These are phyloP conservation scores for Theobroma grandiflorum DNA, from an alignment of 441 rosid genomes.

Conservation along the genomic window DNA sequence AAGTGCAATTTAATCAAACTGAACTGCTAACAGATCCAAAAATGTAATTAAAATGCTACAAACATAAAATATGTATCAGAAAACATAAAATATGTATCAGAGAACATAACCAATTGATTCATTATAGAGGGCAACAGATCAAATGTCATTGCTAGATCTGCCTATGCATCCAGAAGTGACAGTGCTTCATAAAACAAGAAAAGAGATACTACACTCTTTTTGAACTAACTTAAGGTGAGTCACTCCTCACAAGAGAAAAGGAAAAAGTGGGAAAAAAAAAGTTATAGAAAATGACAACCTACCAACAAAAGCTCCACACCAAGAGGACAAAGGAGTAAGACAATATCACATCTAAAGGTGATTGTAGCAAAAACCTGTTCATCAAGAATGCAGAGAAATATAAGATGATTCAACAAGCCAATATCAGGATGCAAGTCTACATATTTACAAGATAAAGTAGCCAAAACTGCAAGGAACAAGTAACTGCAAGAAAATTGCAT, in stretches of 20 bases:
- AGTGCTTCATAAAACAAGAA: not conserved
- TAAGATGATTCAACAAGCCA: slow-evolving; percentile 31
- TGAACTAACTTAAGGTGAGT: not conserved
- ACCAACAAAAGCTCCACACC: slow-evolving; percentile 87
- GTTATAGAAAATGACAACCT: slow-evolving; percentile 39
- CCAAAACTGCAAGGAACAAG: not conserved
- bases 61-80: not conserved
- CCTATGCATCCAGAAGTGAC: not conserved
- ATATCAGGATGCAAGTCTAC: slow-evolving; percentile 23
- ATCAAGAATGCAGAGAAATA: slow-evolving; percentile 29
- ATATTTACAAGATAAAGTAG: slow-evolving; percentile 17
- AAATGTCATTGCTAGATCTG: slow-evolving; percentile 7
- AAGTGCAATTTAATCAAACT: slow-evolving; percentile 30
- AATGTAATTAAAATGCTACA: not conserved
- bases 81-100: not conserved
- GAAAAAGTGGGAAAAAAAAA: not conserved
- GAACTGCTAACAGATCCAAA: slow-evolving; percentile 21
- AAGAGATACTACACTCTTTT: slow-evolving; percentile 5
- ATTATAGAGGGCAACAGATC: not conserved
- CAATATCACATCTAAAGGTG: slow-evolving; percentile 84
- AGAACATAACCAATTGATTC: not conserved
- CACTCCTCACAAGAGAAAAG: not conserved
- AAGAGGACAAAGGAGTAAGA: slow-evolving; percentile 84
- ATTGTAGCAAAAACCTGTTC: slow-evolving; percentile 73
- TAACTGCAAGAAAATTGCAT: not conserved